Percentiles rank a stretch among this genome's conserved stretches.
Evolutionary conservation across 208 protist species (phyloP).

Genomic region (Acanthamoeba rhysodes): DNA sequence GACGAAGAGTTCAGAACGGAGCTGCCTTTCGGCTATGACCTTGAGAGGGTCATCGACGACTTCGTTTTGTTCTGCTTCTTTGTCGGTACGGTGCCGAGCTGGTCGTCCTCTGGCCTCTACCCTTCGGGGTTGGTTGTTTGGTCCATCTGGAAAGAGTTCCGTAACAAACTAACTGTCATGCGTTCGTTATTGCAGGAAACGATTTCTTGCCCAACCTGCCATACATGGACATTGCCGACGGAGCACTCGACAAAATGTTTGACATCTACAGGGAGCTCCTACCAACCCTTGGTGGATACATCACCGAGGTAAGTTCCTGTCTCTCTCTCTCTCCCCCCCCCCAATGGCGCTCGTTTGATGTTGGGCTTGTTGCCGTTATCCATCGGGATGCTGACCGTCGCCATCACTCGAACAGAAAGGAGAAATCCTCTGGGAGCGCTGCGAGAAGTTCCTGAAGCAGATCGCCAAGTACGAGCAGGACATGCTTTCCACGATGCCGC

Average conservation of each 20-base stretch:
- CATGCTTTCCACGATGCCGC: conserved; percentile 70
- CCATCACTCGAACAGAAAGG: conserved; percentile 21
- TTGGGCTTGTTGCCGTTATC: not conserved
- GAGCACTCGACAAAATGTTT: conserved; percentile 93
- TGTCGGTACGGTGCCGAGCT: conserved; percentile 89
- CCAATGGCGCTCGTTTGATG: not conserved
- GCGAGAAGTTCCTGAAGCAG: conserved; percentile 68
- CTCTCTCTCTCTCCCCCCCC: not conserved
- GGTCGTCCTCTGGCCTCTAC: not conserved
- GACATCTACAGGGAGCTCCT: conserved; percentile 92
- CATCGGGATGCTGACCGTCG: too few relatives aligned
- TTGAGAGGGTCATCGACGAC: conserved; percentile 97
- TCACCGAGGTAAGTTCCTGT: conserved; percentile 85
- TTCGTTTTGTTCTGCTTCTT: conserved; percentile 99
- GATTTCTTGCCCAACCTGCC: conserved; percentile 99
- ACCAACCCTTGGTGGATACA: conserved; percentile 89
- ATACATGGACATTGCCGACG: conserved; percentile 96
- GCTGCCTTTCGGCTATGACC: conserved; percentile 85
- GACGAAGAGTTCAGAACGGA: conserved; percentile 91
- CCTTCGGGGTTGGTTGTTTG: not conserved
- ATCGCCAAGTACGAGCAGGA: conserved; percentile 70
- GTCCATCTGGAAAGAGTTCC: not conserved
- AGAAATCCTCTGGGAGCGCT: conserved; percentile 68
- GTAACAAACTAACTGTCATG: too few relatives aligned
- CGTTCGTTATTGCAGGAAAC: conserved; percentile 89